Evolutionary conservation across 176 grass and related monocot species (phyloP).

Genomic region (Cymbopogon citratus): DNA sequence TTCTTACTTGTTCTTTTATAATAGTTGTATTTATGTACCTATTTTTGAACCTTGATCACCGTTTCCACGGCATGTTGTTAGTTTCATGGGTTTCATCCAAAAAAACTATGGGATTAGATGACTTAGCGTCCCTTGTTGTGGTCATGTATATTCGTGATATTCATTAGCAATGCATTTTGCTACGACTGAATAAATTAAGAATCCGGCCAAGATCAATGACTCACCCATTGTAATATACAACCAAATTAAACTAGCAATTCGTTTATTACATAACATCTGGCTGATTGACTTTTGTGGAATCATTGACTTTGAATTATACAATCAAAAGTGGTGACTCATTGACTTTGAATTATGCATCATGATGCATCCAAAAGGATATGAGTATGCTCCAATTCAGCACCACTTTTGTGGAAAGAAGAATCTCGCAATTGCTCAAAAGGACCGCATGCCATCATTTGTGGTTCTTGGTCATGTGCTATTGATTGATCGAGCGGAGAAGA

Average conservation of each 20-base stretch:
- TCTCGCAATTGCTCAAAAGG: neutral
- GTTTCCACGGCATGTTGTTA: no score
- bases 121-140: no score
- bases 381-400: neutral
- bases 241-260: neutral
- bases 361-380: neutral
- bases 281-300: no score
- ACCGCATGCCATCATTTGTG: neutral
- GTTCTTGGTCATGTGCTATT: neutral
- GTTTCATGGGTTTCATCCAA: no score
- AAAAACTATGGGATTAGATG: no score
- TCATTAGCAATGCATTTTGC: no score
- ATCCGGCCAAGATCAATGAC: neutral
- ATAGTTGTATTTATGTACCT: no score
- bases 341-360: neutral
- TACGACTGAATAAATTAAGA: neutral
- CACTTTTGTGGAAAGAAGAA: neutral
- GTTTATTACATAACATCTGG: neutral
- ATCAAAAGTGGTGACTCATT: neutral
- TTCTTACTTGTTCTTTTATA: no score
- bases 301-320: no score
- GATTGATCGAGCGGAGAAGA: neutral
- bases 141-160: no score
- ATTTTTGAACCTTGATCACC: no score
- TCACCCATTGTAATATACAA: neutral